Conservation (phyloP, 495 filamentous ascomycete species). For the Aspergillus sclerotiicarbonarius region DNA sequence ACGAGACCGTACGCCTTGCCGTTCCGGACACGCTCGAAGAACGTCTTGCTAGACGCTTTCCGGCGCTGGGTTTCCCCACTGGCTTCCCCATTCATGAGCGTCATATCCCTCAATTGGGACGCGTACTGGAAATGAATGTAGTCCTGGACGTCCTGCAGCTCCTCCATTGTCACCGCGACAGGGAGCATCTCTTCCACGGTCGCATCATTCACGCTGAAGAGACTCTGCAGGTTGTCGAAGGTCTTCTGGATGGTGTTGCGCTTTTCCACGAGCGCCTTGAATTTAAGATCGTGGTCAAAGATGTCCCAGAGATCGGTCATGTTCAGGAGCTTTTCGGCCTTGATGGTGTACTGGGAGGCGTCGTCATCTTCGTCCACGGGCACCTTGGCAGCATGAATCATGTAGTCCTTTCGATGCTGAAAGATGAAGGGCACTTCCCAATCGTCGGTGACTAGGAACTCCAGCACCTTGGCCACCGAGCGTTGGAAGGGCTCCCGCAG, state of each 20-base stretch:
- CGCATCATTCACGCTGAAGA: slow-evolving; percentile 44
- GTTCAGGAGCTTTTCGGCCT: slow-evolving; percentile 82
- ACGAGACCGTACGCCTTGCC: slow-evolving; percentile 79
- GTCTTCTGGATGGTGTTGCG: slow-evolving; percentile 75
- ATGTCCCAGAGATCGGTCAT: slow-evolving; percentile 95
- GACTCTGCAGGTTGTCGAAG: slow-evolving; percentile 66
- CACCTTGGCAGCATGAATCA: slow-evolving; percentile 85
- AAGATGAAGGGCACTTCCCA: slow-evolving; percentile 97
- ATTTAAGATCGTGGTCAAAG: slow-evolving; percentile 91
- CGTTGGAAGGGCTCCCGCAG: slow-evolving; percentile 79
- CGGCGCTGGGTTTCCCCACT: slow-evolving; percentile 63
- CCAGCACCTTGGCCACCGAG: slow-evolving; percentile 86
- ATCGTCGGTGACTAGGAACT: slow-evolving; percentile 89
- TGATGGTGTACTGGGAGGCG: slow-evolving; percentile 67
- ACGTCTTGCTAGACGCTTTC: slow-evolving; percentile 67
- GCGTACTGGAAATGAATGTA: slow-evolving; percentile 96
- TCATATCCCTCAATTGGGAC: slow-evolving; percentile 72
- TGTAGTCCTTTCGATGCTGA: slow-evolving; percentile 95
- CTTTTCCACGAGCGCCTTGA: slow-evolving; percentile 85
- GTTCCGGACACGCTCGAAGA: slow-evolving; percentile 81
- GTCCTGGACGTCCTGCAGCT: slow-evolving; percentile 93
- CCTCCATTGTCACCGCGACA: slow-evolving; percentile 77
- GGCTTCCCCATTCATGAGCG: slow-evolving; percentile 52
- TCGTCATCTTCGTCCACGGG: slow-evolving; percentile 53
- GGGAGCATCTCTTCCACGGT: slow-evolving; percentile 79